Percentiles rank a stretch among this genome's conserved stretches.
phyloP scores from a whole-genome alignment of 495 filamentous ascomycete genomes.

The Neurospora tetrasperma region DNA sequence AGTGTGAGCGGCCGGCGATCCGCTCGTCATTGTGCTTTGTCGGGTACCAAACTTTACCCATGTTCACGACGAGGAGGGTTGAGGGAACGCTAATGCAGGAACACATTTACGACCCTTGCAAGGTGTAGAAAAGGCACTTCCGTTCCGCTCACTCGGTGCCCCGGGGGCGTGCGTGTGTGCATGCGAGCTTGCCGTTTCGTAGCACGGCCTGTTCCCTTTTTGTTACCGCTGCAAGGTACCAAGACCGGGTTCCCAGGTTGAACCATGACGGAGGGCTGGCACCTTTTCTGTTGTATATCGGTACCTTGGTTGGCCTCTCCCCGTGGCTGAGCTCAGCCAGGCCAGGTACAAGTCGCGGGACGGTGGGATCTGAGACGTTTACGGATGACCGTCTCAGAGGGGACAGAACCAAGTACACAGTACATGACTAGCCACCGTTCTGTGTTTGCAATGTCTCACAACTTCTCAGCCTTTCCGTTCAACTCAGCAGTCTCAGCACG shows the following conservation, averaged over 20 bases:
- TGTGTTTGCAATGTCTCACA: neutral
- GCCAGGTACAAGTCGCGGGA: neutral
- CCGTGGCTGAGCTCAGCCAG: neutral
- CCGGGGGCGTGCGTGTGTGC: neutral
- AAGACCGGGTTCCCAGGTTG: neutral
- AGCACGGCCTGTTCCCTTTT: neutral
- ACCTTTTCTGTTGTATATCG: neutral
- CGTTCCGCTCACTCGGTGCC: neutral
- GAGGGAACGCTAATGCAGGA: neutral
- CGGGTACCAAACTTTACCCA: neutral
- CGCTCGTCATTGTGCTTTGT: neutral
- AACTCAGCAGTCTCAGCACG: neutral
- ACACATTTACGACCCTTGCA: neutral
- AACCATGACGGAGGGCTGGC: neutral
- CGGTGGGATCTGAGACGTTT: neutral
- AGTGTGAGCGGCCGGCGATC: neutral
- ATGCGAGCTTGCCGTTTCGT: neutral
- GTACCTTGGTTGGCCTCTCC: neutral
- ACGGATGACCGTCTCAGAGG: neutral
- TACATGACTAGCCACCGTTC: neutral
- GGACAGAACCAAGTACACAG: neutral
- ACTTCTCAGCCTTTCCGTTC: neutral
- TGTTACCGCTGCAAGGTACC: neutral
- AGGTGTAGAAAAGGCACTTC: neutral
- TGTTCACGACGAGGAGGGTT: neutral